Evolutionary conservation across 768 basidiomycete species (phyloP).

Genomic region (Suillus paluster): DNA sequence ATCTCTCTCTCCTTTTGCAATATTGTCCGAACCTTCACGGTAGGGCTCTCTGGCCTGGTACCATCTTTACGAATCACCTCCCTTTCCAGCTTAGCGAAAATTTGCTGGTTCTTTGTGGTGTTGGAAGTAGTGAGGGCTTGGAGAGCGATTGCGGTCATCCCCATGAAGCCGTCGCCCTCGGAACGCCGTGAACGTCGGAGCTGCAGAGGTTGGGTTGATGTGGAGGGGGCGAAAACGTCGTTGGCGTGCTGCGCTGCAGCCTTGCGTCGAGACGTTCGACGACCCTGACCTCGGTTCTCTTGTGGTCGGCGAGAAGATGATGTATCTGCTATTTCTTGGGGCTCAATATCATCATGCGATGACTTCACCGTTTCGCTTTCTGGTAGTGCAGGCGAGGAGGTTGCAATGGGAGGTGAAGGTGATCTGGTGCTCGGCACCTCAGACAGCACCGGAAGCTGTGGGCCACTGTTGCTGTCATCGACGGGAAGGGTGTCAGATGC

Average conservation of each 20-base stretch:
- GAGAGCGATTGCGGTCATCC: constrained; percentile 71
- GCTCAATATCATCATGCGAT: constrained; percentile 22
- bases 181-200: constrained; percentile 46
- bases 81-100: constrained; percentile 63
- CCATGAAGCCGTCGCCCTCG: constrained; percentile 53
- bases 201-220: constrained; percentile 32
- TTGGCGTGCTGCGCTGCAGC: constrained; percentile 35
- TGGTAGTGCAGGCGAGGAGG: constrained; percentile 14
- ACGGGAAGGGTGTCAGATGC: not conserved
- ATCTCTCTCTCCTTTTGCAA: constrained; percentile 72
- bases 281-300: constrained; percentile 26
- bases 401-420: not conserved
- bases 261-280: constrained; percentile 61
- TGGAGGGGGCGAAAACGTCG: constrained; percentile 43
- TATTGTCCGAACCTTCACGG: constrained; percentile 71
- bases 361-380: constrained; percentile 16
- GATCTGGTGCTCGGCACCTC: not conserved
- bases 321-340: constrained; percentile 5
- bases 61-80: constrained; percentile 75
- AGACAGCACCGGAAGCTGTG: not conserved
- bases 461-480: not conserved
- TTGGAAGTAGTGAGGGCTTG: constrained; percentile 74
- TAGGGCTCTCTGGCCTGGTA: constrained; percentile 75
- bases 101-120: constrained; percentile 73
- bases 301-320: constrained; percentile 5